These are phyloP conservation scores for Neospora caninum DNA, from an alignment of 169 alveolate genomes.

Conservation along the genomic window DNA sequence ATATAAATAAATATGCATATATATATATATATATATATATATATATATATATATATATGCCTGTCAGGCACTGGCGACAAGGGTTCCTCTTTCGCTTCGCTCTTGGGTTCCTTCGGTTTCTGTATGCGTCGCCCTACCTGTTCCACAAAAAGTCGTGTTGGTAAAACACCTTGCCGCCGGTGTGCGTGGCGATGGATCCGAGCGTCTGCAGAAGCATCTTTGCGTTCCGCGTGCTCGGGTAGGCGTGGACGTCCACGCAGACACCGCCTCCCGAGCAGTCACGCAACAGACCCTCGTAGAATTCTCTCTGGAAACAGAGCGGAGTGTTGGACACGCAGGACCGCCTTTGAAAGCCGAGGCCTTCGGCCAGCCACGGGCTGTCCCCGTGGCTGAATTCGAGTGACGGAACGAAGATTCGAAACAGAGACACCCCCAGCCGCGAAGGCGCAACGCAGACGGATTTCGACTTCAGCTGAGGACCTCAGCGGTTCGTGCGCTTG, in stretches of 20 bases:
- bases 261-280: conserved; percentile 27
- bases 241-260: conserved; percentile 40
- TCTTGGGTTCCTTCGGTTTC: neutral
- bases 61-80: neutral
- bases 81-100: neutral
- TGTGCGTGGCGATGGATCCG: conserved; percentile 2
- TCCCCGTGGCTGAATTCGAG: too few species aligned
- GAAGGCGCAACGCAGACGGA: too few species aligned
- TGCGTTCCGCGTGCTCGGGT: conserved; percentile 3
- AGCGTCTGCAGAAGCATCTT: conserved; percentile 31
- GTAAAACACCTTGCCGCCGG: conserved; percentile 37
- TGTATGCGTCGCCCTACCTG: neutral
- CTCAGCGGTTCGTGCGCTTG: too few species aligned
- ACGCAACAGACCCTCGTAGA: conserved; percentile 1
- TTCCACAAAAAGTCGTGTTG: conserved; percentile 34
- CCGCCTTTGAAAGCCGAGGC: too few species aligned
- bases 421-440: too few species aligned
- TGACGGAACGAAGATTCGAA: too few species aligned
- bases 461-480: too few species aligned
- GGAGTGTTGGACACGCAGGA: neutral
- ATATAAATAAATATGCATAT: neutral
- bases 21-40: neutral
- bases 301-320: neutral
- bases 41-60: neutral
- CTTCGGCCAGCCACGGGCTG: too few species aligned